Evolutionary conservation across 306 rosid genomes (phyloP).

Genomic region (Geum urbanum): DNA sequence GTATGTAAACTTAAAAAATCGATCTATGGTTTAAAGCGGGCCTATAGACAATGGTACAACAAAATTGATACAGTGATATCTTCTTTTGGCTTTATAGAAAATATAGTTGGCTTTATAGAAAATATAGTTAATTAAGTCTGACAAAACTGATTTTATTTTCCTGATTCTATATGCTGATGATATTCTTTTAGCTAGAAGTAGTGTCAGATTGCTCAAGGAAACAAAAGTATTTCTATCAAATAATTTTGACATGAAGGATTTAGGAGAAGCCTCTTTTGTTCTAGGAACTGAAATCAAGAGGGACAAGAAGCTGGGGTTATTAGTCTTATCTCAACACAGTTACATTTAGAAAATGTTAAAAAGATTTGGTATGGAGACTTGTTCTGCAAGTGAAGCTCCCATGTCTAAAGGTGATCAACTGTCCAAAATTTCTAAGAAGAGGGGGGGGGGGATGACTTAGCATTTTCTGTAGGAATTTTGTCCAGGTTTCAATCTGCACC

Average conservation of each 20-base stretch:
- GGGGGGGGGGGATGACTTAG: background rate
- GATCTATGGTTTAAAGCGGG: background rate
- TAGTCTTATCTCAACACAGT: background rate
- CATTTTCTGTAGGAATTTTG: background rate
- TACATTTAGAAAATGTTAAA: background rate
- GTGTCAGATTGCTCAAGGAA: background rate
- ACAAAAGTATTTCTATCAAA: background rate
- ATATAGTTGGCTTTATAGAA: background rate
- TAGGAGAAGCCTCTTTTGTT: background rate
- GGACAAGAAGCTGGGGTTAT: background rate
- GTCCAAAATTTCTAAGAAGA: background rate
- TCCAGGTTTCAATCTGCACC: background rate
- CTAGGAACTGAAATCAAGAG: background rate
- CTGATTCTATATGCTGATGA: background rate
- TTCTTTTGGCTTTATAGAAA: background rate
- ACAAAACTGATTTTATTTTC: background rate
- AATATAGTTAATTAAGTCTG: background rate
- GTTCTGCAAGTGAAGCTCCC: background rate
- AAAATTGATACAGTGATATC: background rate
- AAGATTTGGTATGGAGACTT: background rate
- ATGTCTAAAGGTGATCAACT: background rate
- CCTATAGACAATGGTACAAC: background rate
- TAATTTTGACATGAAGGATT: too few relatives aligned
- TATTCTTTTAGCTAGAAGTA: background rate
- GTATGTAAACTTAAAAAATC: background rate